Evolutionary conservation across 106 monocot species (phyloP), one percentile per base, ranked within the genome.

Genomic region (Triglochin maritima): DNA sequence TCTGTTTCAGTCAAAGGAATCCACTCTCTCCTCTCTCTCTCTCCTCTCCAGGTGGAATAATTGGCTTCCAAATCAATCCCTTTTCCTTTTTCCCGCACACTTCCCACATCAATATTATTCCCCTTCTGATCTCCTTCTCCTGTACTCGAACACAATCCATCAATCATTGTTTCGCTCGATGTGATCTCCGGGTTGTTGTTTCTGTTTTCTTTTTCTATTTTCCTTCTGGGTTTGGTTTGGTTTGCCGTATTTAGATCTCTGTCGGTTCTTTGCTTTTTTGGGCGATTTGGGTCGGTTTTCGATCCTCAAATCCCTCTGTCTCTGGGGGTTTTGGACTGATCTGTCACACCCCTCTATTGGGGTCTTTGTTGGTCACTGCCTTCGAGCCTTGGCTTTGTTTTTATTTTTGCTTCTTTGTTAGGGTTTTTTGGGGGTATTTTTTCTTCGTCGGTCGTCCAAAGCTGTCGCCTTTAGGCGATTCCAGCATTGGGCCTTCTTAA

Each of bases 231-330:
- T n/a, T n/a, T 0, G 29, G 29, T 29, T 29, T 29, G 29, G 29
- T 29, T 29, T 29, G 29, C 29, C 29, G 29, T 29, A 29, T 67
- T 67, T 12, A 54, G 52, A 67, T 67, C 67, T 67, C 52, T 9
- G 53, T 67, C 15, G 6, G 42, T 3, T 6, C 10, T 46, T 44
- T 63, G 8, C 45, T 46, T 15, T 44, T 49, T 9, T 49, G 47
- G 7, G 64, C 49, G 15, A 41, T 59, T 59, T 59, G 59, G 59
- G 59, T 29, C 41, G 16, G 7, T 49, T 64, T 64, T 49, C 17
- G 44, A 7, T 64, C 3, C 47, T 13, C 44, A 61, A 29, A 29
- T 29, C 29, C 29, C 29, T 29, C 11, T 44, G 14, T 44, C 13
- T 64, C 47, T 48, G 7, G 47, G 16, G 7, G 47, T 47, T 9